Evolutionary conservation across 2,329 filamentous ascomycete genomes (phyloP), one percentile per base, ranked within the genome.

Genomic region (Pseudogymnoascus sp.): DNA sequence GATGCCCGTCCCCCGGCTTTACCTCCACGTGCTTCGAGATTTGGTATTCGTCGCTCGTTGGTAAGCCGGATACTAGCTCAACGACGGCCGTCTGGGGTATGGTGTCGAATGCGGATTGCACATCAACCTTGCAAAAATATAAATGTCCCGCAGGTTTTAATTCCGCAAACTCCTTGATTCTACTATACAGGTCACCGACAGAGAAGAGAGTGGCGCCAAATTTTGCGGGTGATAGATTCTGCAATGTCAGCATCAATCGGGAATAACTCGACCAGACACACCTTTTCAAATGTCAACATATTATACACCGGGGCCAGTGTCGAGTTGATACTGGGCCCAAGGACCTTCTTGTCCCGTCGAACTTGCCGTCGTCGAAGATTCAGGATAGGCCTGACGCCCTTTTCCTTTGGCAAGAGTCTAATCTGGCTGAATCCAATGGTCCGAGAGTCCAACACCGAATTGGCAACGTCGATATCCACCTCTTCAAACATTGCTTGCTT

Each of bases 91-190:
- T 75, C 71, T 97, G 94, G 0, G 94, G 94, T 47, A 99, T 97
- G 0, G 89, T 96, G 73, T 99, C 94, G 71, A 97, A 99, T 67
- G 93, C 96, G 2, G 90, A 85, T 71, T 90, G 84, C 18, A 99
- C 92, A 70, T 99, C 94, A 11, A 96, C 79, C 71, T 99, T 99
- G 63, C 87, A 92, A 74, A 97, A 96, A 73, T 89, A 97, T 1
- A 97, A 74, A 4, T 73, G 77, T 0, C 74, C 67, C 0, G 65
- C 64, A 1, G 73, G 62, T 0, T 74, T 73, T 9, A 88, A 71
- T 0, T 66, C 73, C 2, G 87, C 88, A 75, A 96, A 97, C 0
- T 66, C 68, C 63, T 87, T 88, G 20, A 99, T 75, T 18, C 85
- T 86, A 11, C 78, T 76, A 67, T 94, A 91, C 41, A 99, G 85